Evolutionary conservation across 306 rosid species (phyloP).

Genomic region (Alnus rubra): DNA sequence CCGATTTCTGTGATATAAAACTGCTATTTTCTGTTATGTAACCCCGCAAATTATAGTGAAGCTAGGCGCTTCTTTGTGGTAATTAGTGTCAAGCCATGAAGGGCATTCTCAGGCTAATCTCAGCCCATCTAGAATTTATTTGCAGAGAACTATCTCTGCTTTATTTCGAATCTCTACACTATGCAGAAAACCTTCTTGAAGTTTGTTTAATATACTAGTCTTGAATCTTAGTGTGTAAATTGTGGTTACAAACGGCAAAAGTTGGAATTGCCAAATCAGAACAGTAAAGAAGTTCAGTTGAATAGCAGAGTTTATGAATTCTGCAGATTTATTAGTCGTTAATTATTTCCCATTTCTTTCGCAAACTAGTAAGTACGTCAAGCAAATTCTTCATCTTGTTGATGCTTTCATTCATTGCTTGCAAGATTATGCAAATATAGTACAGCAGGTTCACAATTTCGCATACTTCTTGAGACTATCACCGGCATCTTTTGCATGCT

Average conservation of each 20-base stretch:
- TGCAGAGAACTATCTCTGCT: not conserved
- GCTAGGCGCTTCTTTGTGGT: no score
- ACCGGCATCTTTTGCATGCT: conserved; percentile 55
- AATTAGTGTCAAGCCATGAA: not conserved
- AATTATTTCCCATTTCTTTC: not conserved
- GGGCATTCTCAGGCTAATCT: not conserved
- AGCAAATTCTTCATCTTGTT: not conserved
- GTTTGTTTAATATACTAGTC: not conserved
- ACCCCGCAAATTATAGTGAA: no score
- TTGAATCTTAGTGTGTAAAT: not conserved
- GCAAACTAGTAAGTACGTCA: not conserved
- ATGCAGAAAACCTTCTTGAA: not conserved
- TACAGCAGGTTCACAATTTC: conserved; percentile 30
- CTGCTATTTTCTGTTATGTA: no score
- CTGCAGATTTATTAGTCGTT: not conserved
- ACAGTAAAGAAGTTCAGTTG: not conserved
- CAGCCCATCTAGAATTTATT: not conserved
- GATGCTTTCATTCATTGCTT: not conserved
- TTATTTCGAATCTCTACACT: not conserved
- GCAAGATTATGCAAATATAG: not conserved
- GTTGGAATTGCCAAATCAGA: not conserved
- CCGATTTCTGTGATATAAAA: no score
- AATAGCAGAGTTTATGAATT: no score
- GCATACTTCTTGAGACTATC: conserved; percentile 53
- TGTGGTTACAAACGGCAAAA: not conserved